Conservation (phyloP, 768 basidiomycete species). For the Gyrodon lividus region DNA sequence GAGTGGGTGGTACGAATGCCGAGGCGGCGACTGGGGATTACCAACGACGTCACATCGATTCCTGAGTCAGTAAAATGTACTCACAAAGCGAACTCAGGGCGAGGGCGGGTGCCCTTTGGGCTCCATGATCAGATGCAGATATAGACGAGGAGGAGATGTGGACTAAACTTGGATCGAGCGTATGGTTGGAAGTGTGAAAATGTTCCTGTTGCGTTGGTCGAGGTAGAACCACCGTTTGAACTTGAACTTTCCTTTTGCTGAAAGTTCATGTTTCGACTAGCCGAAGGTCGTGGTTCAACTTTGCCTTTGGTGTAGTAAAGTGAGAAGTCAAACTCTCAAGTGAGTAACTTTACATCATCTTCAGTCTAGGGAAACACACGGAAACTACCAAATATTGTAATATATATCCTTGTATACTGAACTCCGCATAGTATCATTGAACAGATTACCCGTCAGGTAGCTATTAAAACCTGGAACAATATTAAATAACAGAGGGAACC, state of each 20-base stretch:
- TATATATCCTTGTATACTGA: neutral
- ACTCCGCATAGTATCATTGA: neutral
- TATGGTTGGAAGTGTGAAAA: conserved; percentile 30
- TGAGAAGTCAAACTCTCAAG: too few species aligned
- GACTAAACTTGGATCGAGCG: conserved; percentile 32
- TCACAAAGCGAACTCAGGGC: conserved; percentile 35
- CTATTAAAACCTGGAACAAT: neutral
- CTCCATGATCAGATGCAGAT: conserved; percentile 14
- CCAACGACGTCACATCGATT: neutral
- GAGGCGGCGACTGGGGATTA: conserved; percentile 35
- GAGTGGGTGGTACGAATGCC: conserved; percentile 35
- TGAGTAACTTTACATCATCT: neutral
- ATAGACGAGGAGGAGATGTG: neutral
- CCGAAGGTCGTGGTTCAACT: neutral
- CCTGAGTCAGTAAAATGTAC: conserved; percentile 7
- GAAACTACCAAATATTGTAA: neutral
- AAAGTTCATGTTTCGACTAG: too few species aligned
- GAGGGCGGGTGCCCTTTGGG: conserved; percentile 29
- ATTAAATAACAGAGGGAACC: neutral
- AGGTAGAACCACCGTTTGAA: neutral
- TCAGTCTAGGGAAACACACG: neutral
- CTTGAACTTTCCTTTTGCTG: neutral
- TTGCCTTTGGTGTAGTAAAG: too few species aligned
- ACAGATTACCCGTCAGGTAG: neutral
- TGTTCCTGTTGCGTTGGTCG: conserved; percentile 18